Percentiles rank a stretch among this genome's conserved stretches.
Conservation (phyloP, 371 early-diverging fungal species). For the Mucor circinelloides region DNA sequence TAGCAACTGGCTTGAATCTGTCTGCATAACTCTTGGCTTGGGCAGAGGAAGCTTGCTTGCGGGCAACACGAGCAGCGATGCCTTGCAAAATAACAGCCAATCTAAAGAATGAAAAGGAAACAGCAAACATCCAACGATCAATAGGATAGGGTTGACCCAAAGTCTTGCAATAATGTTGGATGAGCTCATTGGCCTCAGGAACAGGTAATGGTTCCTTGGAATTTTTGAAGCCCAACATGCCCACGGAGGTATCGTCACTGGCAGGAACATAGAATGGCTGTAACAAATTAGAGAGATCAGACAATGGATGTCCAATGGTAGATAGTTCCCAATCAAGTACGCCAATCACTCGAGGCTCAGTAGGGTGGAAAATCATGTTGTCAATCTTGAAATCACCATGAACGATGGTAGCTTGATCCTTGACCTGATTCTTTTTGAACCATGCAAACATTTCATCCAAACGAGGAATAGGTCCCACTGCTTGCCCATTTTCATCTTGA, state of each 20-base stretch:
- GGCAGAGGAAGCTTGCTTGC: conserved; percentile 84
- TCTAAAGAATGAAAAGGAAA: conserved; percentile 60
- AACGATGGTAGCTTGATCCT: conserved; percentile 79
- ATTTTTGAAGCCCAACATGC: conserved; percentile 42
- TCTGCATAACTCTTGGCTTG: conserved; percentile 64
- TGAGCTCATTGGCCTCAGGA: conserved; percentile 64
- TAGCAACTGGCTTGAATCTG: conserved; percentile 36
- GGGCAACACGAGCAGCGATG: conserved; percentile 84
- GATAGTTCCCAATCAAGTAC: conserved; percentile 96
- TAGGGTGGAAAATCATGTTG: conserved; percentile 73
- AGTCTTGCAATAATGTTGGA: conserved; percentile 65
- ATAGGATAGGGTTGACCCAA: conserved; percentile 67
- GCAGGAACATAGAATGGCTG: conserved; percentile 68
- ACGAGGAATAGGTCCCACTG: conserved; percentile 71
- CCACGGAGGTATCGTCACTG: conserved; percentile 36
- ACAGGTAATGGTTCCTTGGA: conserved; percentile 59
- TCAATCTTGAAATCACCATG: conserved; percentile 89
- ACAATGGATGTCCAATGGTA: conserved; percentile 92
- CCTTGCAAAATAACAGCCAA: conserved; percentile 85
- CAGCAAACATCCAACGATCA: conserved; percentile 59
- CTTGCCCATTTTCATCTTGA: conserved; percentile 56
- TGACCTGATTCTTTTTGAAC: conserved; percentile 68
- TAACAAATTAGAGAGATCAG: conserved; percentile 88
- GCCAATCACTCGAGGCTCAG: conserved; percentile 80
- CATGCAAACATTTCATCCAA: conserved; percentile 74